These are phyloP conservation scores for Arthroderma uncinatum DNA, from an alignment of 2,329 filamentous ascomycete species.

Conservation along the genomic window DNA sequence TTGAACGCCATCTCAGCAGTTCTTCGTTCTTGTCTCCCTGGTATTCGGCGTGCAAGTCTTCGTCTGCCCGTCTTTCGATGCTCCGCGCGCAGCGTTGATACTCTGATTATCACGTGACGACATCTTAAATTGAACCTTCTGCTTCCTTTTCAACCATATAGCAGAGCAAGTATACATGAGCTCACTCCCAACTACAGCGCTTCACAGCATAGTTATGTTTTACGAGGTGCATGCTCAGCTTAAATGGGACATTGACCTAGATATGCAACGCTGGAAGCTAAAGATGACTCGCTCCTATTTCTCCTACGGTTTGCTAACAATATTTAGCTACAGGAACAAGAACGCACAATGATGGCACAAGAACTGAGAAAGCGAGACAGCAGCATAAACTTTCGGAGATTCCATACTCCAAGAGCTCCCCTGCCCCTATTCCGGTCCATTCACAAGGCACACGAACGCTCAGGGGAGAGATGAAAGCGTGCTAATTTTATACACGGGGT, in stretches of 20 bases:
- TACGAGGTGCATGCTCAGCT: too few species aligned
- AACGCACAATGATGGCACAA: too few species aligned
- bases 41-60: neutral
- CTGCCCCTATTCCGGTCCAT: neutral
- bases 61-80: neutral
- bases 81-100: too few species aligned
- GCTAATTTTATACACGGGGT: neutral
- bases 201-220: too few species aligned
- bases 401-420: neutral
- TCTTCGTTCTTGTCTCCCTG: slow-evolving; percentile 12
- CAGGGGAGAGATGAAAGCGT: neutral
- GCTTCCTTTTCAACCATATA: neutral
- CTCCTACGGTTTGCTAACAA: too few species aligned
- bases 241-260: too few species aligned
- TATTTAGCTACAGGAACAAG: too few species aligned
- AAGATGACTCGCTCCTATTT: too few species aligned
- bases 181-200: neutral
- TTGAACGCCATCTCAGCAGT: slow-evolving; percentile 53
- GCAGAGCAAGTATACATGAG: neutral
- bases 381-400: neutral
- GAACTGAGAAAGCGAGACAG: neutral
- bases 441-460: neutral
- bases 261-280: too few species aligned
- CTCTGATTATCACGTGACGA: neutral
- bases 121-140: neutral